Conservation (phyloP, 2,329 filamentous ascomycete species). For the Nigrograna mackinnonii region DNA sequence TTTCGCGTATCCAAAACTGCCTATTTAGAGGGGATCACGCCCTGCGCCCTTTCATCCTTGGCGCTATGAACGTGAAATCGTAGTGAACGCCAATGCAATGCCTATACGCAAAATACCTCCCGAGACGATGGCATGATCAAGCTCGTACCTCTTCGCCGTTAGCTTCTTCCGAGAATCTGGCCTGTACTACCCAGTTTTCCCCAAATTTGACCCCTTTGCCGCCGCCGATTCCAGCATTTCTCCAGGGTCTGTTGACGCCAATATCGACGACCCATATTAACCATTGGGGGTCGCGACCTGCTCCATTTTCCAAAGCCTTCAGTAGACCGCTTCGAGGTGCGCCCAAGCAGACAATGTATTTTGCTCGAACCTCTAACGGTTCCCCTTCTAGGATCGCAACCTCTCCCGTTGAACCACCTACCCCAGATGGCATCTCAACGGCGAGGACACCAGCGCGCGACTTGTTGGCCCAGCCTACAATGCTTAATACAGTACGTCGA, state of each 20-base stretch:
- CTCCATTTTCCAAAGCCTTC: slow-evolving; percentile 70
- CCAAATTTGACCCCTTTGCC: slow-evolving; percentile 88
- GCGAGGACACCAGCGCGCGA: slow-evolving; percentile 81
- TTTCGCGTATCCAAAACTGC: no score
- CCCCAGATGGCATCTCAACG: slow-evolving; percentile 88
- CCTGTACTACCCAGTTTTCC: slow-evolving; percentile 79
- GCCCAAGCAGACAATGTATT: slow-evolving; percentile 82
- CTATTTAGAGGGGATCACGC: no score
- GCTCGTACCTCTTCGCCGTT: slow-evolving; percentile 7
- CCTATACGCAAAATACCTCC: slow-evolving; percentile 1
- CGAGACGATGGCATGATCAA: neutral
- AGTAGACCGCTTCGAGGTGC: slow-evolving; percentile 85
- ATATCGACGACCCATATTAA: slow-evolving; percentile 84
- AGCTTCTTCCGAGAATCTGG: slow-evolving; percentile 49
- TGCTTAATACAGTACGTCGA: slow-evolving; percentile 81
- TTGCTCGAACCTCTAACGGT: slow-evolving; percentile 77
- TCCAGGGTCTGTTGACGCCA: slow-evolving; percentile 83
- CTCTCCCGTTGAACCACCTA: slow-evolving; percentile 73
- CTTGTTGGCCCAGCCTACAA: slow-evolving; percentile 93
- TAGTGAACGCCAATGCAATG: slow-evolving; percentile 9
- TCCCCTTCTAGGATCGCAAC: slow-evolving; percentile 69
- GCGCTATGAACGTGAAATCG: no score
- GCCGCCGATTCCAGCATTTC: slow-evolving; percentile 78
- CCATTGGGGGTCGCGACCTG: slow-evolving; percentile 64
- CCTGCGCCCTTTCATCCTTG: no score